phyloP scores from a whole-genome alignment of 1,284 basidiomycete species.

The Pisolithus thermaeus region DNA sequence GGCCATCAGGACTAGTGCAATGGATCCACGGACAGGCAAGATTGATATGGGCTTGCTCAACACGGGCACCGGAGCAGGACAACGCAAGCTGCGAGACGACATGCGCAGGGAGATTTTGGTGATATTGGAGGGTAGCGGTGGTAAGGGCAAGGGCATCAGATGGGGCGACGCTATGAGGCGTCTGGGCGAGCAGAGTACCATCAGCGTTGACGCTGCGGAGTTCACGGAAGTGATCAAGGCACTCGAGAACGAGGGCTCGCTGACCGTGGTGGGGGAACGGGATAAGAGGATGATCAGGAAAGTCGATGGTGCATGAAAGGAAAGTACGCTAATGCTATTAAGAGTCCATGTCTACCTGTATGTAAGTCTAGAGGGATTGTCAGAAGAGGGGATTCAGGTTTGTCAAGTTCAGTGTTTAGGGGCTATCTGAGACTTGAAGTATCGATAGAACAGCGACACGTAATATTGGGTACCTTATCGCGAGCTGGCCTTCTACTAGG shows the following conservation, averaged over 20 bases:
- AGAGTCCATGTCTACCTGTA: background rate
- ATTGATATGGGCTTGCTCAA: conserved; percentile 96
- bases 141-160: conserved; percentile 60
- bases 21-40: conserved; percentile 92
- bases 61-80: conserved; percentile 84
- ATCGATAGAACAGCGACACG: too few relatives aligned
- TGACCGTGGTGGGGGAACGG: conserved; percentile 82
- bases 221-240: conserved; percentile 78
- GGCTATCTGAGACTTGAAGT: too few relatives aligned
- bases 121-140: conserved; percentile 55
- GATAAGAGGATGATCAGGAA: conserved; percentile 76
- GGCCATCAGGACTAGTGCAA: conserved; percentile 90
- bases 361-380: background rate
- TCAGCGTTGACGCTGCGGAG: conserved; percentile 71
- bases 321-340: too few relatives aligned
- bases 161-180: conserved; percentile 76
- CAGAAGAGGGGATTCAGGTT: too few relatives aligned
- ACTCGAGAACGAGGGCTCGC: conserved; percentile 75
- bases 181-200: conserved; percentile 74
- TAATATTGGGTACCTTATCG: too few relatives aligned
- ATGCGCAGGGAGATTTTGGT: conserved; percentile 74
- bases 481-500: too few relatives aligned
- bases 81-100: conserved; percentile 79
- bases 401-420: too few relatives aligned
- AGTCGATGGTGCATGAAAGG: conserved; percentile 32